Evolutionary conservation across 129 eudicot genomes (phyloP).

Genomic region (Ambrosia trifida): DNA sequence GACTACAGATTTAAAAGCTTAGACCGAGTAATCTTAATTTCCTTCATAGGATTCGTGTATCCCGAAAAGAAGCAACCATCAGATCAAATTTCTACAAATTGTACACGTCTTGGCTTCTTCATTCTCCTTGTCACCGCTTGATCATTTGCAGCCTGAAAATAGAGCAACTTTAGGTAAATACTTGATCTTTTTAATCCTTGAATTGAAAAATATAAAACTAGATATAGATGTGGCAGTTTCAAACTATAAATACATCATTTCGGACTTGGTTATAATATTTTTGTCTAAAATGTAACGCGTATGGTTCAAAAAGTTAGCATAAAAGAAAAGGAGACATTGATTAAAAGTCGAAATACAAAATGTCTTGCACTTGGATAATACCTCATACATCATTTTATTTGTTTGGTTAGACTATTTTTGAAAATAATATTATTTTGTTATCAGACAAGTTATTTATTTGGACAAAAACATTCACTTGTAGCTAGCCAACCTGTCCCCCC

Average conservation of each 20-base stretch:
- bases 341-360: not conserved
- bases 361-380: not conserved
- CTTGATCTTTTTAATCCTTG: not conserved
- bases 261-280: not conserved
- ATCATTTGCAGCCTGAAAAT: slow-evolving; percentile 30
- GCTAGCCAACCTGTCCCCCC: too few species aligned
- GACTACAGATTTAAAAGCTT: not conserved
- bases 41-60: not conserved
- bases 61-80: not conserved
- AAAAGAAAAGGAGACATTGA: not conserved
- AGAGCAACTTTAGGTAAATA: not conserved
- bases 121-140: slow-evolving; percentile 9
- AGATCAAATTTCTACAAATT: slow-evolving; percentile 24
- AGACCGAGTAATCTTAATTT: not conserved
- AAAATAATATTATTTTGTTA: not conserved
- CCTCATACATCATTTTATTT: not conserved
- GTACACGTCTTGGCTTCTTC: slow-evolving; percentile 30
- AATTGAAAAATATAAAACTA: not conserved
- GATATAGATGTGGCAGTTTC: not conserved
- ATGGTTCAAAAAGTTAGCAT: not conserved
- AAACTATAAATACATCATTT: not conserved
- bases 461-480: not conserved
- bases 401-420: not conserved
- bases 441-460: not conserved
- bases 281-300: not conserved